These are phyloP conservation scores for Eutrema salsugineum DNA, from an alignment of 441 rosid genomes.

Conservation along the genomic window DNA sequence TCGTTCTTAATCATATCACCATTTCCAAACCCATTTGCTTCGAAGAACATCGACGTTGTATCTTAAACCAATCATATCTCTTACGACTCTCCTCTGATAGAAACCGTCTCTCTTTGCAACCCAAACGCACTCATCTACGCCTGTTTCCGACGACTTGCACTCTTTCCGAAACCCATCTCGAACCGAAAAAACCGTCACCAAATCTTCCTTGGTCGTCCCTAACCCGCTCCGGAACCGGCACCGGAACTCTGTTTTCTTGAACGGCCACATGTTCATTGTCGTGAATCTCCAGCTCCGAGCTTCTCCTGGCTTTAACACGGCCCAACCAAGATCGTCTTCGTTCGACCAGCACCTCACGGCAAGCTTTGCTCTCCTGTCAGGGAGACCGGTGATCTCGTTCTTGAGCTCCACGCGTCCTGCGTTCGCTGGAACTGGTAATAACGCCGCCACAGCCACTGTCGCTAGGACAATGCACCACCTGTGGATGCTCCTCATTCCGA, in stretches of 20 bases:
- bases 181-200: background rate
- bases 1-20: background rate
- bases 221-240: background rate
- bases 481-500: background rate
- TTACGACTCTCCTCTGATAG: background rate
- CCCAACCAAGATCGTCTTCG: background rate
- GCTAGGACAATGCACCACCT: background rate
- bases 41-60: background rate
- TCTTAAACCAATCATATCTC: background rate
- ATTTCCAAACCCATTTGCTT: conserved; percentile 14
- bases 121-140: background rate
- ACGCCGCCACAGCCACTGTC: background rate
- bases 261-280: background rate
- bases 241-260: background rate
- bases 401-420: background rate
- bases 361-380: background rate
- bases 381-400: background rate
- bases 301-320: background rate
- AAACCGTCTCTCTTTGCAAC: conserved; percentile 1
- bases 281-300: background rate
- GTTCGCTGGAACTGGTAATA: background rate
- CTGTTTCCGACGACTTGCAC: background rate
- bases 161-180: background rate
- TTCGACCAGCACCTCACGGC: background rate
- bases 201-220: background rate